phyloP scores from a whole-genome alignment of 177 flowering plant species.

The Tripterygium wilfordii region DNA sequence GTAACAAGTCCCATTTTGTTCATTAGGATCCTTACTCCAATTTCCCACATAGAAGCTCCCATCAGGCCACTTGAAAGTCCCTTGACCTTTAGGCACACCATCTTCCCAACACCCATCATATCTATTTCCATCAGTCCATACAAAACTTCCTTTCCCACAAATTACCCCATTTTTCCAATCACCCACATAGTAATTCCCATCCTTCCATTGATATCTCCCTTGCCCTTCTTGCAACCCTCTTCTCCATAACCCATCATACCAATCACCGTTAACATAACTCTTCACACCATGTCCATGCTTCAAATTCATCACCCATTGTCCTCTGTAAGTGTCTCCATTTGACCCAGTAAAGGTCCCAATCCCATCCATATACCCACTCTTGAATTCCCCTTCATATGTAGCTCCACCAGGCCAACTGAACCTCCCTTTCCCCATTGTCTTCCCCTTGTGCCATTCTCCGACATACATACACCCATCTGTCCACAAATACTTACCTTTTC shows the following conservation, averaged over 20 bases:
- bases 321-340: slow-evolving; percentile 41
- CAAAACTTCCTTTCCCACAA: slow-evolving; percentile 39
- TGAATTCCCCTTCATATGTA: slow-evolving; percentile 84
- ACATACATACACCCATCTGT: slow-evolving; percentile 88
- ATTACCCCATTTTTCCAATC: slow-evolving; percentile 53
- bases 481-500: slow-evolving; percentile 83
- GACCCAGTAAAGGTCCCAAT: slow-evolving; percentile 39
- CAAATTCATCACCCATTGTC: slow-evolving; percentile 52
- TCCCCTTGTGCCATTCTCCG: slow-evolving; percentile 78
- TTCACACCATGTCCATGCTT: slow-evolving; percentile 51
- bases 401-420: slow-evolving; percentile 93
- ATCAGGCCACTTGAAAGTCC: slow-evolving; percentile 42
- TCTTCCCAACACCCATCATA: slow-evolving; percentile 58
- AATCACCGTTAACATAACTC: slow-evolving; percentile 41
- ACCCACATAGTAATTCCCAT: slow-evolving; percentile 42
- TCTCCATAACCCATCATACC: slow-evolving; percentile 59
- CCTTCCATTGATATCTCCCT: slow-evolving; percentile 48
- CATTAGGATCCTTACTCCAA: slow-evolving; percentile 43
- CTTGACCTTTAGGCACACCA: slow-evolving; percentile 47
- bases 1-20: slow-evolving; percentile 37
- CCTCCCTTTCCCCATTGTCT: slow-evolving; percentile 65
- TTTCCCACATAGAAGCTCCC: slow-evolving; percentile 43
- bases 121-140: slow-evolving; percentile 44
- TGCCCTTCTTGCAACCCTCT: slow-evolving; percentile 49
- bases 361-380: slow-evolving; percentile 63